Conservation (phyloP, 2,329 filamentous ascomycete genomes). For the Claviceps capensis region DNA sequence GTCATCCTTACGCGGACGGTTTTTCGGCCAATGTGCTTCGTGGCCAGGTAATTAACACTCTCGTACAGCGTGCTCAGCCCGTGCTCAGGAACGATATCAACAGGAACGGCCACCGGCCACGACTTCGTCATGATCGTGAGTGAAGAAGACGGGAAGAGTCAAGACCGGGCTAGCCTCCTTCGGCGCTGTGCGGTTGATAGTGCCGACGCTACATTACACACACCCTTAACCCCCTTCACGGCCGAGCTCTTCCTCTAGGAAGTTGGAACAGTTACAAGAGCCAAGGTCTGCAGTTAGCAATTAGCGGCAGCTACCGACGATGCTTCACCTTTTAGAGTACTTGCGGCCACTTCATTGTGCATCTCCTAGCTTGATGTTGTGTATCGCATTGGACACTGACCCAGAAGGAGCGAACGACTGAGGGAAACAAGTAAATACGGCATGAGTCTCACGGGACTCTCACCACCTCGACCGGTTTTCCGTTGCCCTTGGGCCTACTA, state of each 20-base stretch:
- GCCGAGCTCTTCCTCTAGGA: neutral
- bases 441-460: no score
- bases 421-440: no score
- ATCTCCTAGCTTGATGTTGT: neutral
- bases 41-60: neutral
- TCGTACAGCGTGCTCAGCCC: neutral
- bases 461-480: no score
- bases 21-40: neutral
- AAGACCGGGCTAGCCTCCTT: neutral
- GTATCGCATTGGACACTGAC: no score
- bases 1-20: neutral
- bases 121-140: conserved; percentile 1
- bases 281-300: no score
- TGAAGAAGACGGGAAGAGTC: neutral
- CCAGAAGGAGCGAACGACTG: no score
- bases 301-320: no score
- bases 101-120: neutral
- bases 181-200: neutral
- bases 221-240: neutral
- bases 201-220: neutral
- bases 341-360: neutral
- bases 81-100: neutral
- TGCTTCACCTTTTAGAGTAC: neutral
- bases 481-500: no score
- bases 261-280: no score